Percentiles rank a stretch among this genome's conserved stretches.
These are phyloP conservation scores for Zanthoxylum bungeanum DNA, from an alignment of 345 rosid species.

Conservation along the genomic window DNA sequence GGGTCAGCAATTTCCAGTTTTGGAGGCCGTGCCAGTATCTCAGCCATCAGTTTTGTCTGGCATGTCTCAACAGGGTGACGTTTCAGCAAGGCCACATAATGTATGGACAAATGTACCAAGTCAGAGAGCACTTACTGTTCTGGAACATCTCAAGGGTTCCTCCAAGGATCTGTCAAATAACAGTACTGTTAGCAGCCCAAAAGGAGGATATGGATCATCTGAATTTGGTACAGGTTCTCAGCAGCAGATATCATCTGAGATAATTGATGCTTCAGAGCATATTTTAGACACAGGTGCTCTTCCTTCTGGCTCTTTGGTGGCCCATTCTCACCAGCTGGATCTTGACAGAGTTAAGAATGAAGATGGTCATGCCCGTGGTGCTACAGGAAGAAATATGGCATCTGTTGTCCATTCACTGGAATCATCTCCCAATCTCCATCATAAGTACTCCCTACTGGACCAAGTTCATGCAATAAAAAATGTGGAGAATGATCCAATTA, in stretches of 20 bases:
- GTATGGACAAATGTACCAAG: conserved; percentile 34
- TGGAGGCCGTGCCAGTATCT: conserved; percentile 29
- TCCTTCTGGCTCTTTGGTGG: conserved; percentile 3
- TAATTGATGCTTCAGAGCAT: conserved; percentile 13
- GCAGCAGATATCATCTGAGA: conserved; percentile 23
- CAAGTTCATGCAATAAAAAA: conserved; percentile 32
- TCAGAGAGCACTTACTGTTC: conserved; percentile 22
- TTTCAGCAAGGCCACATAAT: conserved; percentile 23
- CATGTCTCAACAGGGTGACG: conserved; percentile 24
- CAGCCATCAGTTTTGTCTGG: conserved; percentile 22
- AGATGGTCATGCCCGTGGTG: conserved; percentile 13
- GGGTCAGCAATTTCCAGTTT: conserved; percentile 35
- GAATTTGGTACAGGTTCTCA: conserved; percentile 14
- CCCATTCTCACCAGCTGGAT: conserved; percentile 25
- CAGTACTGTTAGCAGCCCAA: conserved; percentile 10
- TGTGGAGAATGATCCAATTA: conserved; percentile 25
- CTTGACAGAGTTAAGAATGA: conserved; percentile 17
- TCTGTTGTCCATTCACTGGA: conserved; percentile 16
- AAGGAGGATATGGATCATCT: conserved; percentile 21
- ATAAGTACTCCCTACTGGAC: conserved; percentile 25
- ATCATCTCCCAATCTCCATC: conserved; percentile 13
- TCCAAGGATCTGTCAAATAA: conserved; percentile 19
- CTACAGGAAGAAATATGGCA: conserved; percentile 17
- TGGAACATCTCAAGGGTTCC: conserved; percentile 15
- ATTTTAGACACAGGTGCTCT: conserved; percentile 17